These are phyloP conservation scores for Hypericum androsaemum DNA, from an alignment of 345 rosid genomes.

Conservation along the genomic window DNA sequence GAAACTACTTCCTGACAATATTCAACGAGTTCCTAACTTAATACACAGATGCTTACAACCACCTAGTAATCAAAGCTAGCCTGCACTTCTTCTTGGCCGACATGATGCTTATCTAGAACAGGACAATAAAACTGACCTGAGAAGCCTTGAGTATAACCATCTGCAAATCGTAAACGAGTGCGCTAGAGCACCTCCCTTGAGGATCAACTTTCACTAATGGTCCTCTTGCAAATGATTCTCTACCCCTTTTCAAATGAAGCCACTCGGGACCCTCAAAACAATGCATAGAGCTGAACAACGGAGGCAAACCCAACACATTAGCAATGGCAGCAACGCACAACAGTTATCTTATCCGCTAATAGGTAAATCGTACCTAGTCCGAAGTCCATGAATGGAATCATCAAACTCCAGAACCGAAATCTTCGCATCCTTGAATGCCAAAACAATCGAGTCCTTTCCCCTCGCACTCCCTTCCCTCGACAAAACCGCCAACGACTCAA, in stretches of 20 bases:
- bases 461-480: slow-evolving; percentile 58
- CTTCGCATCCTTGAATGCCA: slow-evolving; percentile 76
- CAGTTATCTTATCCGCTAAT: no score
- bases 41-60: no score
- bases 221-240: slow-evolving; percentile 83
- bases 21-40: no score
- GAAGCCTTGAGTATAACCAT: slow-evolving; percentile 91
- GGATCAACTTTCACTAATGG: slow-evolving; percentile 89
- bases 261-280: slow-evolving; percentile 97
- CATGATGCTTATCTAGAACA: not conserved
- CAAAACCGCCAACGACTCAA: slow-evolving; percentile 70
- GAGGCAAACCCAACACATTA: not conserved
- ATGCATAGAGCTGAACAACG: slow-evolving; percentile 80
- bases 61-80: no score
- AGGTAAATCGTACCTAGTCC: slow-evolving; percentile 33
- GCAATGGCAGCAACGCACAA: no score
- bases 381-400: slow-evolving; percentile 78
- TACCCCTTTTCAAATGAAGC: slow-evolving; percentile 88
- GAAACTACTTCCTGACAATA: not conserved
- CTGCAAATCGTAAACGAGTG: slow-evolving; percentile 92
- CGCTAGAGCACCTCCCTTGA: slow-evolving; percentile 91
- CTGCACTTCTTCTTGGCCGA: no score
- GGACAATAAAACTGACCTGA: slow-evolving; percentile 51
- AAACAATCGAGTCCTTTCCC: slow-evolving; percentile 68
- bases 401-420: slow-evolving; percentile 83